Evolutionary conservation across 768 basidiomycete genomes (phyloP).

Genomic region (Neoboletus subvelutipes): DNA sequence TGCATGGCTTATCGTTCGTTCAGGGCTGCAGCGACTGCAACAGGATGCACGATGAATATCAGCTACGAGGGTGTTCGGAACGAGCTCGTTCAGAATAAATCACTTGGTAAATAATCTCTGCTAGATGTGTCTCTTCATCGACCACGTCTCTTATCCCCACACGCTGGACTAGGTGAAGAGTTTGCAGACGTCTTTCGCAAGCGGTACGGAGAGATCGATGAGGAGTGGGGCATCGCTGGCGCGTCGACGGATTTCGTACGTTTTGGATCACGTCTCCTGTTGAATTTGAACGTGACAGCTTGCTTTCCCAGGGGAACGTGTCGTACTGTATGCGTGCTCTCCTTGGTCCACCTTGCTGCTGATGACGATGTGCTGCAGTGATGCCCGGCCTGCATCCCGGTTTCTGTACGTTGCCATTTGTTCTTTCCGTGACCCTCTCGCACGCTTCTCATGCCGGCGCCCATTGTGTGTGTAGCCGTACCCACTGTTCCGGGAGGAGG

Average conservation of each 20-base stretch:
- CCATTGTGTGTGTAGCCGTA: slow-evolving; percentile 48
- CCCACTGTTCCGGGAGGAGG: slow-evolving; percentile 70
- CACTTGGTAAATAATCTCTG: slow-evolving; percentile 44
- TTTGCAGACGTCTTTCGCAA: slow-evolving; percentile 58
- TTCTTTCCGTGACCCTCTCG: neutral
- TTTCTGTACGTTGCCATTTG: slow-evolving; percentile 35
- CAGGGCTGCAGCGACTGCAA: slow-evolving; percentile 67
- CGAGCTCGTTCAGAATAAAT: slow-evolving; percentile 68
- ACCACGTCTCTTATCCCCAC: neutral
- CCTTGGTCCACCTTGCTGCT: neutral
- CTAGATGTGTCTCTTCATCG: neutral
- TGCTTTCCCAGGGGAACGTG: slow-evolving; percentile 43
- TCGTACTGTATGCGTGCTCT: slow-evolving; percentile 53
- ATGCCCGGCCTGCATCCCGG: slow-evolving; percentile 72
- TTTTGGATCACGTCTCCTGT: slow-evolving; percentile 1
- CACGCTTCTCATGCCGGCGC: neutral
- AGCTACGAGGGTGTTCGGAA: slow-evolving; percentile 34
- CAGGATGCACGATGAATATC: slow-evolving; percentile 57
- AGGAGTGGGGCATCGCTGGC: slow-evolving; percentile 62
- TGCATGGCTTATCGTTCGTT: neutral
- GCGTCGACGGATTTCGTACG: slow-evolving; percentile 85
- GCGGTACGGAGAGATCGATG: slow-evolving; percentile 59
- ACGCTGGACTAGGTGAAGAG: slow-evolving; percentile 49
- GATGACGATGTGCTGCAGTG: slow-evolving; percentile 27
- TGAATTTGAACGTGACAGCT: neutral